These are phyloP conservation scores for Fusarium agapanthi DNA, from an alignment of 2,329 filamentous ascomycete genomes.

Conservation along the genomic window DNA sequence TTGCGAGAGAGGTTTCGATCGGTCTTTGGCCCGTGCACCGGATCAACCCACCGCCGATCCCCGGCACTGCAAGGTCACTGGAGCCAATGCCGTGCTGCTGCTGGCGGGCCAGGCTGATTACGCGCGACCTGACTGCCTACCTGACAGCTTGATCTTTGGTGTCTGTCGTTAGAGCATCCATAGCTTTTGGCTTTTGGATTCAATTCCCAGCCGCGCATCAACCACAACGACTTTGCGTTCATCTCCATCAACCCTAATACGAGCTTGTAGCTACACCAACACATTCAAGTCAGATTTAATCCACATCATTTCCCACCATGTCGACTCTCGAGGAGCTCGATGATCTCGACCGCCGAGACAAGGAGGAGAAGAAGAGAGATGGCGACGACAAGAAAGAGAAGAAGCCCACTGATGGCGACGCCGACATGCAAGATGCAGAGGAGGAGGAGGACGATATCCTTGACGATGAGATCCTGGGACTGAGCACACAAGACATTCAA, in stretches of 20 bases:
- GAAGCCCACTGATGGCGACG: conserved; percentile 73
- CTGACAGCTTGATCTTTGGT: conserved; percentile 34
- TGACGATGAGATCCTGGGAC: conserved; percentile 90
- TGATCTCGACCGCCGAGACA: conserved; percentile 82
- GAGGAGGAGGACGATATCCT: conserved; percentile 80
- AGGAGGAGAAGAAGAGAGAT: conserved; percentile 70
- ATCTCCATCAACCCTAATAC: background rate
- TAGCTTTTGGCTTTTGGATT: conserved; percentile 21
- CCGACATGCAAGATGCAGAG: conserved; percentile 89
- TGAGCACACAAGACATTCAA: conserved; percentile 93
- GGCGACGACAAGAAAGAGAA: conserved; percentile 48
- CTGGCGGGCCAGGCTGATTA: conserved; percentile 41
- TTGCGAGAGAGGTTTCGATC: conserved; percentile 3
- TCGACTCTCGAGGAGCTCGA: conserved; percentile 93
- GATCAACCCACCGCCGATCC: conserved; percentile 39
- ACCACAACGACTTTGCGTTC: background rate
- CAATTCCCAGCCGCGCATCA: conserved; percentile 4
- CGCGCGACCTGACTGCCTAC: conserved; percentile 45
- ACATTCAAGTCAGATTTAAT: background rate
- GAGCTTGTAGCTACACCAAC: background rate
- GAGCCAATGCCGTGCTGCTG: conserved; percentile 28
- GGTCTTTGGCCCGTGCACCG: conserved; percentile 32
- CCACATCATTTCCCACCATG: conserved; percentile 62
- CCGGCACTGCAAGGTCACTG: conserved; percentile 20
- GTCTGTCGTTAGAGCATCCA: conserved; percentile 23